Percentiles rank a stretch among this genome's conserved stretches.
These are phyloP conservation scores for Paspalum vaginatum DNA, from an alignment of 176 grass and related monocot species.

Conservation along the genomic window DNA sequence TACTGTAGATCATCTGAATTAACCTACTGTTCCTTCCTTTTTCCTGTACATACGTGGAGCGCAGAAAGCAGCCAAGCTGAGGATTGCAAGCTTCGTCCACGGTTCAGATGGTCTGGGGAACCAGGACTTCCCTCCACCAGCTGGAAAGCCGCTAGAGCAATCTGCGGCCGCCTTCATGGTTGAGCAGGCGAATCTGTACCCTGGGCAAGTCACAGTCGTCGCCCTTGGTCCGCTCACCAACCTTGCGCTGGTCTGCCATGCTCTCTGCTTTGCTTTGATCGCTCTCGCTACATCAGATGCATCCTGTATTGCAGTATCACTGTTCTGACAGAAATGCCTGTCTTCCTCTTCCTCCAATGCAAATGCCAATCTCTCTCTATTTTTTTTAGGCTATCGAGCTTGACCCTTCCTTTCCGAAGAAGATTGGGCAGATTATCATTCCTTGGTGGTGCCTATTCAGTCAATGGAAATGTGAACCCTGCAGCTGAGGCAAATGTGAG, in stretches of 20 bases:
- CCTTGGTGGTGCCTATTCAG: conserved; percentile 94
- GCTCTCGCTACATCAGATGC: background rate
- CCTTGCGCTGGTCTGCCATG: conserved; percentile 70
- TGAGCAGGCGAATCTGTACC: conserved; percentile 72
- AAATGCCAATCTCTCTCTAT: background rate
- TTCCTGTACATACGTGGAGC: background rate
- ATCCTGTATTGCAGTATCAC: background rate
- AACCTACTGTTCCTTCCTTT: conserved; percentile 11
- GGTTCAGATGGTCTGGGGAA: conserved; percentile 81
- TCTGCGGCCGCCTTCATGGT: conserved; percentile 75
- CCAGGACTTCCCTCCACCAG: conserved; percentile 71
- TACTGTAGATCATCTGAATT: background rate
- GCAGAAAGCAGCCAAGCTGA: conserved; percentile 88
- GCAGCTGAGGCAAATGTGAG: conserved; percentile 90
- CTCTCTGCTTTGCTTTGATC: conserved; percentile 18
- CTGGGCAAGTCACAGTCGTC: conserved; percentile 73
- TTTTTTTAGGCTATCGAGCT: conserved; percentile 69
- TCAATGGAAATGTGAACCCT: conserved; percentile 98
- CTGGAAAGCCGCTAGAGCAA: conserved; percentile 55
- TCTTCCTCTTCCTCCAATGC: conserved; percentile 16
- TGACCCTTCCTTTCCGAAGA: conserved; percentile 72
- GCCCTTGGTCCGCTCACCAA: conserved; percentile 93
- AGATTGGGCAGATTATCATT: conserved; percentile 90
- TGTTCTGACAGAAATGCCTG: background rate
- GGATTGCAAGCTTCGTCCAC: conserved; percentile 85